Percentiles rank a stretch among this genome's conserved stretches.
These are phyloP conservation scores for Pseudozyma sp. DNA, from an alignment of 1,284 basidiomycete genomes.

Conservation along the genomic window DNA sequence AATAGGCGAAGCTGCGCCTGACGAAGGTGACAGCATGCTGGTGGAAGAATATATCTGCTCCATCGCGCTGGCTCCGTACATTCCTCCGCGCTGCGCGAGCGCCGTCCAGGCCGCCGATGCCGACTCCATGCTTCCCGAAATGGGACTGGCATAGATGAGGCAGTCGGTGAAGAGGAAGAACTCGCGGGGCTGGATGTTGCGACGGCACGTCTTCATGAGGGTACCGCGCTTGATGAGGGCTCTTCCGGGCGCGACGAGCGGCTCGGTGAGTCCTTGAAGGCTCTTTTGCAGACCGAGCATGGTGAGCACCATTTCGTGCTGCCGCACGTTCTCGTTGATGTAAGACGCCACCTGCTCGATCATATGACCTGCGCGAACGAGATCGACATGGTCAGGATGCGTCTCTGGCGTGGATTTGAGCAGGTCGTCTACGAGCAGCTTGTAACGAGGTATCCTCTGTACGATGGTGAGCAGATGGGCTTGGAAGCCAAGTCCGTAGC, in stretches of 20 bases:
- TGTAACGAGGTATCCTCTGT: slow-evolving; percentile 67
- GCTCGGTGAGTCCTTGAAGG: slow-evolving; percentile 59
- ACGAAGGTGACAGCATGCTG: slow-evolving; percentile 70
- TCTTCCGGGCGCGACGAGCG: slow-evolving; percentile 63
- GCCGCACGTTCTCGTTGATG: slow-evolving; percentile 66
- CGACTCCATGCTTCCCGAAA: slow-evolving; percentile 54
- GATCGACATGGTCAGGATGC: slow-evolving; percentile 55
- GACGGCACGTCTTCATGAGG: slow-evolving; percentile 65
- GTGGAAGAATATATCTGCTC: slow-evolving; percentile 24
- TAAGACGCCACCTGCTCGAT: slow-evolving; percentile 63
- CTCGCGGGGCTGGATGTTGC: slow-evolving; percentile 64
- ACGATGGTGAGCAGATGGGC: slow-evolving; percentile 66
- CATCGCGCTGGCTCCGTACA: slow-evolving; percentile 20
- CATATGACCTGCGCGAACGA: slow-evolving; percentile 49
- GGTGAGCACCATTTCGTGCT: slow-evolving; percentile 65
- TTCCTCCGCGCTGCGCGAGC: slow-evolving; percentile 77
- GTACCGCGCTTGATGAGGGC: slow-evolving; percentile 60
- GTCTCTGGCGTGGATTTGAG: slow-evolving; percentile 57
- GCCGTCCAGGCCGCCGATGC: slow-evolving; percentile 58
- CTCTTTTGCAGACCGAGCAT: slow-evolving; percentile 65
- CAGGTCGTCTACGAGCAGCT: slow-evolving; percentile 62
- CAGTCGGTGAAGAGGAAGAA: slow-evolving; percentile 68
- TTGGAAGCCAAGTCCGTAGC: slow-evolving; percentile 64
- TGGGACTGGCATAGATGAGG: slow-evolving; percentile 61
- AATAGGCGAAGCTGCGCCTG: slow-evolving; percentile 77